These are phyloP conservation scores for Proliferodiscus dingleyae DNA, from an alignment of 2,329 filamentous ascomycete species.

Conservation along the genomic window DNA sequence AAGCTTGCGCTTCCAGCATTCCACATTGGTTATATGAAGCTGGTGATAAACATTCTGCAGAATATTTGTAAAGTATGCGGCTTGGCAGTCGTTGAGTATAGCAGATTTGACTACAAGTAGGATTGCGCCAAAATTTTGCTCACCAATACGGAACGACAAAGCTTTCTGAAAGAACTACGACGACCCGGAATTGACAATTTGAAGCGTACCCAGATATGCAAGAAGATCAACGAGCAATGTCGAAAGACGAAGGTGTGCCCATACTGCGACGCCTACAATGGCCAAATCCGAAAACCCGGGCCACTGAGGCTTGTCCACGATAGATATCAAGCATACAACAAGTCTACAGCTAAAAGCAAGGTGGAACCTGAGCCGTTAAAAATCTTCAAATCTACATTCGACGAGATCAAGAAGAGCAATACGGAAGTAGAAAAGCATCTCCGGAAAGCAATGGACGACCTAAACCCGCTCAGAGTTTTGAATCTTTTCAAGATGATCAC, in stretches of 20 bases:
- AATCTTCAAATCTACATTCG: constrained; percentile 81
- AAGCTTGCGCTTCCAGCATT: constrained; percentile 87
- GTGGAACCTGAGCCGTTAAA: constrained; percentile 75
- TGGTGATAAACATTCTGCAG: constrained; percentile 86
- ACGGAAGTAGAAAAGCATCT: constrained; percentile 85
- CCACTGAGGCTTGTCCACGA: constrained; percentile 94
- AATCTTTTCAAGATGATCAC: constrained; percentile 89
- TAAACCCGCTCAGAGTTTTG: constrained; percentile 82
- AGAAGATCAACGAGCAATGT: constrained; percentile 84
- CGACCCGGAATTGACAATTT: constrained; percentile 82
- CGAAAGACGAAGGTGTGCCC: constrained; percentile 80
- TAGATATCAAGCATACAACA: constrained; percentile 83
- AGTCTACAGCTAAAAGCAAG: constrained; percentile 83
- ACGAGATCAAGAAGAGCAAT: constrained; percentile 70
- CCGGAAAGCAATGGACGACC: constrained; percentile 87
- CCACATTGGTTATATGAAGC: constrained; percentile 92
- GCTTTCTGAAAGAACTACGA: constrained; percentile 75
- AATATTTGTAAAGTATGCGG: constrained; percentile 77
- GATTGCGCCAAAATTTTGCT: constrained; percentile 82
- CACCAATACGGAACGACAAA: constrained; percentile 70
- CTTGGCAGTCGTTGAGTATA: constrained; percentile 2
- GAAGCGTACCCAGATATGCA: constrained; percentile 75
- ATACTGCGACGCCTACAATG: constrained; percentile 77
- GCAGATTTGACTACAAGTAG: constrained; percentile 31
- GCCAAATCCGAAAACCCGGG: constrained; percentile 84